Evolutionary conservation across 176 grass and related monocot genomes (phyloP).

Genomic region (Cenchrus americanus): DNA sequence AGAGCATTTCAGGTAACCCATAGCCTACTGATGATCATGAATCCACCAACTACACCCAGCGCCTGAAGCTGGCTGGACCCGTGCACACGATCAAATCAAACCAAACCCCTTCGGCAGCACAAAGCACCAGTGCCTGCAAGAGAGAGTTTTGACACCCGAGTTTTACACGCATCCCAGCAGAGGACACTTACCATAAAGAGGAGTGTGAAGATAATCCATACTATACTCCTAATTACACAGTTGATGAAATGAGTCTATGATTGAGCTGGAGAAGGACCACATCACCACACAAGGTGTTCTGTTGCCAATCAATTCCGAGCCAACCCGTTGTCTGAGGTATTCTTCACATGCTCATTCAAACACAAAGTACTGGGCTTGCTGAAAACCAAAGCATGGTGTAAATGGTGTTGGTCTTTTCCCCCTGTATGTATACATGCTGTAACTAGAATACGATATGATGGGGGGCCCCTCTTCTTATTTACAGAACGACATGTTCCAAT

Average conservation of each 20-base stretch:
- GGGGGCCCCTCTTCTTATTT: constrained; percentile 10
- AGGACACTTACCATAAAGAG: constrained; percentile 63
- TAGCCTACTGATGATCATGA: no score
- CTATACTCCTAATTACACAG: background rate
- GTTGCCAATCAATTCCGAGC: constrained; percentile 15
- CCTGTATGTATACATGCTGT: background rate
- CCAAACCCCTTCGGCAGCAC: constrained; percentile 18
- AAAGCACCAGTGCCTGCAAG: constrained; percentile 8
- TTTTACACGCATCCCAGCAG: constrained; percentile 29
- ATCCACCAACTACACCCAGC: background rate
- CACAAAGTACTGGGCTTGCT: constrained; percentile 1
- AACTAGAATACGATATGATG: constrained; percentile 14
- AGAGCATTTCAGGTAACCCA: background rate
- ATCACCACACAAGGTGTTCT: background rate
- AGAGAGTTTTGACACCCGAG: background rate
- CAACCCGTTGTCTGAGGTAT: background rate
- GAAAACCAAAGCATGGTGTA: background rate
- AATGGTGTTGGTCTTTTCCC: background rate
- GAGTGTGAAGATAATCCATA: background rate
- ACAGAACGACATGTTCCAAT: background rate
- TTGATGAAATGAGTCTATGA: background rate
- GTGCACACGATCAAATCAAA: background rate
- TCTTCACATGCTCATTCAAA: constrained; percentile 31
- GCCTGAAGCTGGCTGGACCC: background rate
- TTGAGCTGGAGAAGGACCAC: background rate